Evolutionary conservation across 1,284 basidiomycete genomes (phyloP).

Genomic region (Golubevia sp.): DNA sequence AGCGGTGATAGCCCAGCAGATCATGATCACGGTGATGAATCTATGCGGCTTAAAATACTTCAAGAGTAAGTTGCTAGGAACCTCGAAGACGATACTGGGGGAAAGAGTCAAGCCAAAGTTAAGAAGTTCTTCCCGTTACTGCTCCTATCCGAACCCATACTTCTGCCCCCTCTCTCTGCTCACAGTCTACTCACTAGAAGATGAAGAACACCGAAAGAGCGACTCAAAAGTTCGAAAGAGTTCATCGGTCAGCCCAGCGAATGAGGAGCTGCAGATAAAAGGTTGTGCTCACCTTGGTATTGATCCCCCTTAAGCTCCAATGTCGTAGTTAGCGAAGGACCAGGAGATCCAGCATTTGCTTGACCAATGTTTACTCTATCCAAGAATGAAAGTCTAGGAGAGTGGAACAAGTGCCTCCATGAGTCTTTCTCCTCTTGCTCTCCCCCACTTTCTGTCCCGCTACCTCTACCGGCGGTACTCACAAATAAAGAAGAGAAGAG

Average conservation of each 20-base stretch:
- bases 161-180: too few relatives aligned
- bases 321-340: too few relatives aligned
- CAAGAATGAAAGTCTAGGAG: slow-evolving; percentile 24
- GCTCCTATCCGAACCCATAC: too few relatives aligned
- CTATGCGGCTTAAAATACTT: slow-evolving; percentile 36
- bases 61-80: slow-evolving; percentile 42
- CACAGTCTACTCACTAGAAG: too few relatives aligned
- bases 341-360: slow-evolving; percentile 13
- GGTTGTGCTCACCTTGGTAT: slow-evolving; percentile 12
- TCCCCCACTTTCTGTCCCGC: too few relatives aligned
- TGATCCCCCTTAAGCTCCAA: slow-evolving; percentile 15
- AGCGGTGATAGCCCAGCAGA: slow-evolving; percentile 35
- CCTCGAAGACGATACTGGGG: slow-evolving; percentile 32
- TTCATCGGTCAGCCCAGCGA: too few relatives aligned
- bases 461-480: too few relatives aligned
- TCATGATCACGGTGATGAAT: slow-evolving; percentile 38
- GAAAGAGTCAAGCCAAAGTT: slow-evolving; percentile 4
- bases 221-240: too few relatives aligned
- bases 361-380: slow-evolving; percentile 54
- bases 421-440: too few relatives aligned
- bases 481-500: slow-evolving; percentile 47
- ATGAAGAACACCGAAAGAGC: too few relatives aligned
- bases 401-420: background rate
- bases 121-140: too few relatives aligned
- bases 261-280: too few relatives aligned